These are phyloP conservation scores for Dioszegia crocea DNA, from an alignment of 768 basidiomycete genomes.

Conservation along the genomic window DNA sequence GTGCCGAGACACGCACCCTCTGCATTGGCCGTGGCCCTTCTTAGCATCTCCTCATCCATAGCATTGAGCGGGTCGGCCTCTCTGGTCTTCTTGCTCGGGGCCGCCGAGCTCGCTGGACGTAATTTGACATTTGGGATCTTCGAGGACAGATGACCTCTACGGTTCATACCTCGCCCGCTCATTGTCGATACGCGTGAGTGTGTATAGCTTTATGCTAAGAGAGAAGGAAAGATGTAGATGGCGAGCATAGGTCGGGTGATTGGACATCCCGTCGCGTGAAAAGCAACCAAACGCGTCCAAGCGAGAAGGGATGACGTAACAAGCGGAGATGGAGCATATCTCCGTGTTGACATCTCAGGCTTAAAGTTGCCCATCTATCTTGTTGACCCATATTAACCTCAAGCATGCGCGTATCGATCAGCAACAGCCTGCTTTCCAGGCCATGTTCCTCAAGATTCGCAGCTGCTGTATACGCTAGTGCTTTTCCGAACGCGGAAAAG, in stretches of 20 bases:
- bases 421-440: not conserved
- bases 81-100: constrained; percentile 2
- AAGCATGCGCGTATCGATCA: not conserved
- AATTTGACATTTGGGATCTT: constrained; percentile 52
- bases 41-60: constrained; percentile 38
- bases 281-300: not conserved
- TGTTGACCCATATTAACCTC: not conserved
- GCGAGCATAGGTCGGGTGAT: not conserved
- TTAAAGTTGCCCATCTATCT: not conserved
- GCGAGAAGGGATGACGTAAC: not conserved
- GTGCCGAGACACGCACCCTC: constrained; percentile 24
- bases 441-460: constrained; percentile 30
- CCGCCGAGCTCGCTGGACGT: constrained; percentile 36
- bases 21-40: constrained; percentile 26
- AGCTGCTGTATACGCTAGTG: constrained; percentile 10
- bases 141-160: constrained; percentile 48
- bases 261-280: not conserved
- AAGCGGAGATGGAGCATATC: too few relatives aligned
- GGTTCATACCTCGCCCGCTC: constrained; percentile 26
- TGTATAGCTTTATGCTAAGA: not conserved
- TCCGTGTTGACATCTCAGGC: too few relatives aligned
- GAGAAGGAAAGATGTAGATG: not conserved
- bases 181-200: not conserved
- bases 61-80: constrained; percentile 25
- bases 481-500: not conserved